Conservation (phyloP, 768 basidiomycete species). For the Hysterangium stoloniferum region DNA sequence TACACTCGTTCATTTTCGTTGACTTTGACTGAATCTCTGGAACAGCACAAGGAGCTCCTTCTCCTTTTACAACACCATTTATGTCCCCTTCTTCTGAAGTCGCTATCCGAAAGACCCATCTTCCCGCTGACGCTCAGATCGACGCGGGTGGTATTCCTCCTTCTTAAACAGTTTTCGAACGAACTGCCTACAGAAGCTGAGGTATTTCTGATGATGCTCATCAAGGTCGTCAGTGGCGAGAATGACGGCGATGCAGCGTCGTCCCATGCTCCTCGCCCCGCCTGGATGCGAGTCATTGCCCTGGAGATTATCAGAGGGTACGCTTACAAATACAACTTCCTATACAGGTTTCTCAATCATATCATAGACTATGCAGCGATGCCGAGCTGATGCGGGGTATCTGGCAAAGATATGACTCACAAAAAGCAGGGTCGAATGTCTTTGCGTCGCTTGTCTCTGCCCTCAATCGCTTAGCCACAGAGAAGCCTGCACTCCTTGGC, state of each 20-base stretch:
- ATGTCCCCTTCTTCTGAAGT: conserved; percentile 81
- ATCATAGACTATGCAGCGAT: conserved; percentile 62
- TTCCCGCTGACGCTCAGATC: conserved; percentile 89
- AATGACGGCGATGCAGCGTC: conserved; percentile 17
- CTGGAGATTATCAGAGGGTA: conserved; percentile 91
- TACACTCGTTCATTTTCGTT: not conserved
- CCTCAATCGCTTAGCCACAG: conserved; percentile 79
- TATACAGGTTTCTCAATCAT: conserved; percentile 7
- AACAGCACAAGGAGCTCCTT: conserved; percentile 72
- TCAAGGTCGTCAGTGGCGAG: conserved; percentile 34
- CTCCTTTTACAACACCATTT: conserved; percentile 86
- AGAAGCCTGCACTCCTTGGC: conserved; percentile 82
- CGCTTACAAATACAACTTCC: conserved; percentile 8
- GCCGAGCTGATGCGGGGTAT: conserved; percentile 69
- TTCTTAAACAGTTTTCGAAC: conserved; percentile 82
- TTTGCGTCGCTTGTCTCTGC: conserved; percentile 75
- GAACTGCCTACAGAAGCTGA: conserved; percentile 80
- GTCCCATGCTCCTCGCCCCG: conserved; percentile 36
- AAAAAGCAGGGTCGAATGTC: conserved; percentile 32
- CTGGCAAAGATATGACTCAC: conserved; percentile 73
- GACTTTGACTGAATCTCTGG: conserved; percentile 8
- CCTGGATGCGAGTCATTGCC: conserved; percentile 86
- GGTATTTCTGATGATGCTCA: conserved; percentile 62
- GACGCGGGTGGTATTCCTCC: conserved; percentile 87
- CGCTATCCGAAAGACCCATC: conserved; percentile 69